A percentile compares a stretch with the other conserved stretches of the same genome.
Evolutionary conservation across 2,329 filamentous ascomycete genomes (phyloP).

Genomic region (Pseudogymnoascus sp.): DNA sequence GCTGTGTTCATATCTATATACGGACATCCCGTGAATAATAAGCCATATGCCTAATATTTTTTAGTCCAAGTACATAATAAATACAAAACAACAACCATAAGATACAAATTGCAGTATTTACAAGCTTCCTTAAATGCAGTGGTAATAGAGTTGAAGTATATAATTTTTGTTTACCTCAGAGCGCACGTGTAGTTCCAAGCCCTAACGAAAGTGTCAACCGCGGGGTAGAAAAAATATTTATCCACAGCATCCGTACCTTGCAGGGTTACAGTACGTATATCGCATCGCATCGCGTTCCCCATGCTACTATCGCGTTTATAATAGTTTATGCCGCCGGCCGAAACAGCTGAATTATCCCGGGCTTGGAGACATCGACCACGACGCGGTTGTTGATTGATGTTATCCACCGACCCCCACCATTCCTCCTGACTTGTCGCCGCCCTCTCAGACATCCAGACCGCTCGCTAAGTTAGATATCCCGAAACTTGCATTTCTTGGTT

Average conservation of each 20-base stretch:
- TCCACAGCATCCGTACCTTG: slow-evolving; percentile 1
- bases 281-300: background rate
- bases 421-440: background rate
- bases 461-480: slow-evolving; percentile 7
- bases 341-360: background rate
- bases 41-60: background rate
- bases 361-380: background rate
- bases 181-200: slow-evolving; percentile 3
- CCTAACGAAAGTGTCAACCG: slow-evolving; percentile 3
- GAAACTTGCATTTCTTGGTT: background rate
- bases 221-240: slow-evolving; percentile 8
- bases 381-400: background rate
- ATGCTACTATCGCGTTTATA: background rate
- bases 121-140: background rate
- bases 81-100: background rate
- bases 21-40: background rate
- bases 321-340: background rate
- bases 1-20: background rate
- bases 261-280: slow-evolving; percentile 9
- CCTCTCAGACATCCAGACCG: slow-evolving; percentile 7
- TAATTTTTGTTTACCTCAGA: background rate
- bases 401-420: slow-evolving; percentile 6
- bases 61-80: background rate
- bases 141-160: background rate
- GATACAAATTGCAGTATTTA: background rate